phyloP scores from a whole-genome alignment of 257 asterid species.

The Solanum ossicruentum region DNA sequence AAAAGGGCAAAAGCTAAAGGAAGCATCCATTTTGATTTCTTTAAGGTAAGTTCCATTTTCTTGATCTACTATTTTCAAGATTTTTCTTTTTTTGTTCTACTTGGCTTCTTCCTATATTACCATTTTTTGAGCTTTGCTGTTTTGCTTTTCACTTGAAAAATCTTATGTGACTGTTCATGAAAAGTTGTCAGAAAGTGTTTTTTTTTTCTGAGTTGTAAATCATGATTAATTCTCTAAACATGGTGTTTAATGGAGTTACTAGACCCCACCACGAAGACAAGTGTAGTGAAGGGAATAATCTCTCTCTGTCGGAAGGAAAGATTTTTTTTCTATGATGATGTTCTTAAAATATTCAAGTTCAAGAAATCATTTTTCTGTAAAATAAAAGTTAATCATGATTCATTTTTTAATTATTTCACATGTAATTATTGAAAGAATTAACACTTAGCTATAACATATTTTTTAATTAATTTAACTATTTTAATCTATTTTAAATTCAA shows the following conservation, averaged over 20 bases:
- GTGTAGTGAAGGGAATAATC: not conserved
- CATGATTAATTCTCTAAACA: not conserved
- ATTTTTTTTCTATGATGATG: not conserved
- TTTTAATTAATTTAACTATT: too few relatives aligned
- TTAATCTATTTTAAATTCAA: too few relatives aligned
- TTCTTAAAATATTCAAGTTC: not conserved
- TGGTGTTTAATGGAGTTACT: not conserved
- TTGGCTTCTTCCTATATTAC: not conserved
- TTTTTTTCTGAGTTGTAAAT: not conserved
- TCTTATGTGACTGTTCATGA: not conserved
- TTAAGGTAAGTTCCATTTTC: constrained; percentile 34
- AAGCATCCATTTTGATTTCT: constrained; percentile 44
- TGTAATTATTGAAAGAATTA: too few relatives aligned
- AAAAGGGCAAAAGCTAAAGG: constrained; percentile 29
- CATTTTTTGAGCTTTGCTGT: not conserved
- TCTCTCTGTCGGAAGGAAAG: not conserved
- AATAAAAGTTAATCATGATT: not conserved
- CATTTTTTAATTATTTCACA: too few relatives aligned
- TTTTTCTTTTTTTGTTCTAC: not conserved
- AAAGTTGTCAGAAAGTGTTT: not conserved
- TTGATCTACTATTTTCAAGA: not conserved
- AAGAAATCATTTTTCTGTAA: not conserved
- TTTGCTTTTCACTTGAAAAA: not conserved
- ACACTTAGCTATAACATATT: too few relatives aligned
- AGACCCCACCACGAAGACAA: not conserved